phyloP scores from a whole-genome alignment of 2,329 filamentous ascomycete species.

The Madurella mycetomatis region DNA sequence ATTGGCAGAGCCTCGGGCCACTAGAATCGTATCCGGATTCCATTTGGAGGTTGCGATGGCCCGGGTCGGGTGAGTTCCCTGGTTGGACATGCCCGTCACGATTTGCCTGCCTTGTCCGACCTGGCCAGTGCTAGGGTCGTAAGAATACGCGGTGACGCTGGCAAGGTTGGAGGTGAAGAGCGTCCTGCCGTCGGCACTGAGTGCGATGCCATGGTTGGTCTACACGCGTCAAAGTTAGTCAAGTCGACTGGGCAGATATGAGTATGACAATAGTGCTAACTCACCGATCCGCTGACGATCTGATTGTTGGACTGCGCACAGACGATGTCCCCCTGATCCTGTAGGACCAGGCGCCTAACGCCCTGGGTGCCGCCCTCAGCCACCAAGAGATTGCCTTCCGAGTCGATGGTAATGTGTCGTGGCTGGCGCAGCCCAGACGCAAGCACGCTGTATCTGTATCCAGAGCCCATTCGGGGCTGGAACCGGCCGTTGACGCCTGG shows the following conservation, averaged over 20 bases:
- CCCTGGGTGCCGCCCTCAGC: constrained; percentile 19
- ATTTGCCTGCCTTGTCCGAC: constrained; percentile 39
- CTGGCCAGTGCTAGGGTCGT: constrained; percentile 41
- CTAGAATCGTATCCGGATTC: constrained; percentile 45
- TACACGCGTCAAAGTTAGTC: not conserved
- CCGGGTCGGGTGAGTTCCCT: constrained; percentile 47
- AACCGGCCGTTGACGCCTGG: constrained; percentile 16
- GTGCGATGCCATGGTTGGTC: constrained; percentile 31
- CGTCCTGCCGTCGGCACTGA: constrained; percentile 30
- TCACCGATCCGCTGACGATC: constrained; percentile 15
- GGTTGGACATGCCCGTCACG: constrained; percentile 43
- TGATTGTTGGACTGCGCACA: constrained; percentile 17
- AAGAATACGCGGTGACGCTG: constrained; percentile 47
- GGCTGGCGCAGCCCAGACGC: constrained; percentile 20
- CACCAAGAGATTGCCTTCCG: constrained; percentile 21
- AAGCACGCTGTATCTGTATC: constrained; percentile 19
- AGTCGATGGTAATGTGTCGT: constrained; percentile 21
- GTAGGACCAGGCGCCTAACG: constrained; percentile 15
- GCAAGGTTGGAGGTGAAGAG: constrained; percentile 38
- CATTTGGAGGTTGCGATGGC: constrained; percentile 46
- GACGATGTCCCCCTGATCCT: constrained; percentile 18
- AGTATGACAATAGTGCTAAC: not conserved
- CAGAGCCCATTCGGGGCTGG: constrained; percentile 20
- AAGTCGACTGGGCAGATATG: not conserved
- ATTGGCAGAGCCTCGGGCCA: constrained; percentile 47